Evolutionary conservation across 2,329 filamentous ascomycete genomes (phyloP).

Genomic region (Botrytis hyacinthi): DNA sequence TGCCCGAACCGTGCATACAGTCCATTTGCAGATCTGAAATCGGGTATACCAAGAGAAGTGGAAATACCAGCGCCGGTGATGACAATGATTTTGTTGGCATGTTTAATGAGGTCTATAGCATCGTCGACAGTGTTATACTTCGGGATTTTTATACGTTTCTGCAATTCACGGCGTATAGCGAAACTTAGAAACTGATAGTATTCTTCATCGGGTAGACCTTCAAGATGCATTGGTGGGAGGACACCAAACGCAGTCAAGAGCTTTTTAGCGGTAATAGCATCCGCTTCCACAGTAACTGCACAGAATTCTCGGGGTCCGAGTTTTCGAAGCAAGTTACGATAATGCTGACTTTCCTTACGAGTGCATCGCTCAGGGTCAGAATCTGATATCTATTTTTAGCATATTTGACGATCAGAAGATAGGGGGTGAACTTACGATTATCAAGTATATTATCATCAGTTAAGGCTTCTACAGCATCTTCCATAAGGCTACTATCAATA

Average conservation of each 20-base stretch:
- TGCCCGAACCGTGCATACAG: constrained; percentile 83
- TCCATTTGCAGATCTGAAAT: constrained; percentile 90
- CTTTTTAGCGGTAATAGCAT: constrained; percentile 73
- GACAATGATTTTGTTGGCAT: constrained; percentile 81
- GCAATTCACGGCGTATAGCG: constrained; percentile 76
- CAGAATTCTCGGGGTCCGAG: constrained; percentile 79
- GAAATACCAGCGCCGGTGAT: constrained; percentile 96
- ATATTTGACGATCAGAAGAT: background rate
- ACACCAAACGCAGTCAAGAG: constrained; percentile 85
- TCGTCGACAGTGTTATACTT: constrained; percentile 86
- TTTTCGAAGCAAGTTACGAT: constrained; percentile 68
- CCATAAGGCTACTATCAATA: constrained; percentile 47
- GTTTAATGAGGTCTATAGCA: constrained; percentile 72
- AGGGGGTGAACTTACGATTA: constrained; percentile 40
- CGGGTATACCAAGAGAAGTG: constrained; percentile 92
- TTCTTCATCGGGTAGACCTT: constrained; percentile 67
- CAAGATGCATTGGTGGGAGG: constrained; percentile 68
- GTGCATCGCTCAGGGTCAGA: constrained; percentile 49
- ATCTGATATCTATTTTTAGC: constrained; percentile 33
- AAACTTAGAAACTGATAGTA: constrained; percentile 74
- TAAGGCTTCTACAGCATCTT: constrained; percentile 48
- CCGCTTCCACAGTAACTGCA: constrained; percentile 65
- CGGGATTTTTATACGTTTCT: constrained; percentile 74
- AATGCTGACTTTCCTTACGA: constrained; percentile 64
- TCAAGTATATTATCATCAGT: constrained; percentile 47